These are phyloP conservation scores for Aleurites moluccanus DNA, from an alignment of 441 rosid genomes.

Conservation along the genomic window DNA sequence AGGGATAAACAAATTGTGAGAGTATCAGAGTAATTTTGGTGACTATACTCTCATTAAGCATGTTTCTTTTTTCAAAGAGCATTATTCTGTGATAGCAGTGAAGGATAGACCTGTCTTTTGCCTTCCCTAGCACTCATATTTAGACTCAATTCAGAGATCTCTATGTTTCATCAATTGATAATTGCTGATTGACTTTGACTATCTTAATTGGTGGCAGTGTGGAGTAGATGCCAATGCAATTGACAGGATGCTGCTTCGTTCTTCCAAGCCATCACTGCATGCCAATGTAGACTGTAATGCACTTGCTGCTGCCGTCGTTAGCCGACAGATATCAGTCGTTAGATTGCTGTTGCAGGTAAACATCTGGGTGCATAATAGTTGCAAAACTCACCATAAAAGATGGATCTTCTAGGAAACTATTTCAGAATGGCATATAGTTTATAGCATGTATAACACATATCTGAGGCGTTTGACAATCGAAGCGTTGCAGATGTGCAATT, in stretches of 20 bases:
- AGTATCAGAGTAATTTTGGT: not conserved
- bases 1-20: not conserved
- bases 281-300: constrained; percentile 84
- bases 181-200: constrained; percentile 15
- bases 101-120: not conserved
- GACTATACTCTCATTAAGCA: not conserved
- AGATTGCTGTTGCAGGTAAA: constrained; percentile 73
- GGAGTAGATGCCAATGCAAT: constrained; percentile 79
- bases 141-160: not conserved
- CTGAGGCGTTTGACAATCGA: too few relatives aligned
- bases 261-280: constrained; percentile 85
- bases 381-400: not conserved
- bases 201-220: constrained; percentile 49
- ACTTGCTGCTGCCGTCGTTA: constrained; percentile 83
- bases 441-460: not conserved
- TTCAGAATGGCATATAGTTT: not conserved
- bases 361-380: not conserved
- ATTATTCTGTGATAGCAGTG: constrained; percentile 5
- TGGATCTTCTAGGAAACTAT: not conserved
- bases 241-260: constrained; percentile 70
- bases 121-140: not conserved
- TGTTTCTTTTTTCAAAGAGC: not conserved
- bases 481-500: too few relatives aligned
- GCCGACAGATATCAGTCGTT: constrained; percentile 75
- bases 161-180: constrained; percentile 4